Conservation (phyloP, 2,329 filamentous ascomycete species). For the Cladosporium cucumerinum region DNA sequence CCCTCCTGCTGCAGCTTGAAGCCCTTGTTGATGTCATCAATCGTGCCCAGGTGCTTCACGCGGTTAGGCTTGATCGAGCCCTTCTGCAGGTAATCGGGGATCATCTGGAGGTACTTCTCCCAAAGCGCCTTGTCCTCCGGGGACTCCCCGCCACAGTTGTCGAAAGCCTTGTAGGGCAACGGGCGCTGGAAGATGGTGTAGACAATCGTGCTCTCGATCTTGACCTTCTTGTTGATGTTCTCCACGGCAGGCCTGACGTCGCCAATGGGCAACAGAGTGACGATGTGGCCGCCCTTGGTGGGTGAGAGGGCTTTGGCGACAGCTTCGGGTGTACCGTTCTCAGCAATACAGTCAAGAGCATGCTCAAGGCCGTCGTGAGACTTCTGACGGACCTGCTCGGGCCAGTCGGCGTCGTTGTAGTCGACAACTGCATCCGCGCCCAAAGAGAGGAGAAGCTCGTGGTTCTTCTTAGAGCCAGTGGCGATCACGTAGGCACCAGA, state of each 20-base stretch:
- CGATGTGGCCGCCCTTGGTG: conserved; percentile 50
- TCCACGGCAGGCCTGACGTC: conserved; percentile 54
- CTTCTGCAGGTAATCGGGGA: conserved; percentile 46
- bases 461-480: conserved; percentile 28
- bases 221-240: conserved; percentile 47
- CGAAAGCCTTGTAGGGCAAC: conserved; percentile 17
- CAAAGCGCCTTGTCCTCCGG: conserved; percentile 52
- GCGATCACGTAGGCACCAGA: conserved; percentile 47
- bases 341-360: conserved; percentile 56
- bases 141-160: conserved; percentile 11
- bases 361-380: conserved; percentile 37
- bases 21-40: conserved; percentile 43
- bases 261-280: conserved; percentile 59
- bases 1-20: conserved; percentile 44
- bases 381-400: conserved; percentile 16
- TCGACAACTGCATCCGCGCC: conserved; percentile 18
- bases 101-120: conserved; percentile 54
- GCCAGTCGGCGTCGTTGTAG: conserved; percentile 19
- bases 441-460: conserved; percentile 23
- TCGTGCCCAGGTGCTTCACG: conserved; percentile 42
- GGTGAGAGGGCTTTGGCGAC: conserved; percentile 48
- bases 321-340: conserved; percentile 47
- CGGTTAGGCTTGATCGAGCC: conserved; percentile 43
- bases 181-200: conserved; percentile 13
- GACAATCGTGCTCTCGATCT: conserved; percentile 48